These are phyloP conservation scores for Metroxylon sagu DNA, from an alignment of 176 grass and related monocot species.

Conservation along the genomic window DNA sequence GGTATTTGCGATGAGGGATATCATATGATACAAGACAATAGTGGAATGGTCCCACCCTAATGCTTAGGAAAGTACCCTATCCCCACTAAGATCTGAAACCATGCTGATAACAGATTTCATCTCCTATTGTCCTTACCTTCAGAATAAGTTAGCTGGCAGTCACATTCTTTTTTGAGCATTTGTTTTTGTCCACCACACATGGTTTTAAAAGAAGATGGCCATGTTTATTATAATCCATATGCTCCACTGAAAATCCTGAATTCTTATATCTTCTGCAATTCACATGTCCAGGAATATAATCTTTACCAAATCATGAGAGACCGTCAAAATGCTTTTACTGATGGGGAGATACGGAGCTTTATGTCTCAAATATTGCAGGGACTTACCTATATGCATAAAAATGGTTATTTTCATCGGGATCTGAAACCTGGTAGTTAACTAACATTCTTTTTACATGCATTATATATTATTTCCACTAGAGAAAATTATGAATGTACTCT, in stretches of 20 bases:
- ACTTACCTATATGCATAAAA: constrained; percentile 86
- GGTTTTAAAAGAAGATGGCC: too few relatives aligned
- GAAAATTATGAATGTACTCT: constrained; percentile 8
- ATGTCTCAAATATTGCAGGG: constrained; percentile 77
- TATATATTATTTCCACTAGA: neutral
- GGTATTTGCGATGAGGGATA: too few relatives aligned
- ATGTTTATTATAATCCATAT: neutral
- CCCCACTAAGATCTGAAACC: too few relatives aligned
- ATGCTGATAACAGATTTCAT: too few relatives aligned
- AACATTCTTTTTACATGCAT: constrained; percentile 8
- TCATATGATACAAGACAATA: too few relatives aligned
- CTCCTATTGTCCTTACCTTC: too few relatives aligned
- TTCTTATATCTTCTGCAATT: neutral
- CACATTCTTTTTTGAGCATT: too few relatives aligned
- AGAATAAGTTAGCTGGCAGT: too few relatives aligned
- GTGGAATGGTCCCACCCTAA: too few relatives aligned
- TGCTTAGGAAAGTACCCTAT: too few relatives aligned
- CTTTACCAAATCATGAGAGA: constrained; percentile 81
- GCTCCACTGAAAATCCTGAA: neutral
- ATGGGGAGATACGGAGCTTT: constrained; percentile 51
- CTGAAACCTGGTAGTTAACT: constrained; percentile 77
- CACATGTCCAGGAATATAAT: constrained; percentile 44
- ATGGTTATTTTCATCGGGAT: constrained; percentile 92
- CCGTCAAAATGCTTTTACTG: constrained; percentile 39
- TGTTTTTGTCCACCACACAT: too few relatives aligned